Base-by-base conservation (phyloP, 1,284 basidiomycete genomes). In the Irpex lacteus region DNA sequence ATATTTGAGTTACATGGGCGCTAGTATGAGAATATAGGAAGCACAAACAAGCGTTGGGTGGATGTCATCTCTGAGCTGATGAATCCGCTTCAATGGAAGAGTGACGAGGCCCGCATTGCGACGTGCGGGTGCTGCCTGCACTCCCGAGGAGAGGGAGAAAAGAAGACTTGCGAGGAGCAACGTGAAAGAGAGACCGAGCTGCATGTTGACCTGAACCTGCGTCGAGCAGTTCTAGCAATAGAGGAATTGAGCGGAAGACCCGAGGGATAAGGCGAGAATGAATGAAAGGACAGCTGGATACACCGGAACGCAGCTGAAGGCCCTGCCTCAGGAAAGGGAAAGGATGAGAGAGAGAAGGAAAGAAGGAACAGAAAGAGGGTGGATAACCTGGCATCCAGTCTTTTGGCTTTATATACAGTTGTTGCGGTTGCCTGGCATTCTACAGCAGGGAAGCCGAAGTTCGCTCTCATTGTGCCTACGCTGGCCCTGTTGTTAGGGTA, bases 31-130 rank as follows among this genome's bases (percentile, higher is more conserved):
- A 18, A 19, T 26, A 66, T 37, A 64, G 40, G 34, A 36, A 59
- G n/a, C 44, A 80, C 88, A 59, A 68, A 91, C 91, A 63, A 92
- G 77, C 66, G 82, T 81, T 26, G 91, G 87, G 70, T 90, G 88
- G 38, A 86, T 67, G 68, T 82, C 80, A 26, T 70, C 74, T 15
- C 74, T 70, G 59, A 76, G 72, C 62, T 80, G 73, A 65, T 72
- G 70, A 67, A 85, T 73, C 57, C 83, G 82, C 70, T 80, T 85
- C 60, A 88, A 71, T 47, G 86, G 86, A 55, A 90, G 77, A 21
- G 85, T 88, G 65, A 89, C 73, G 60, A 81, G 71, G 26, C 82
- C 79, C 15, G 73, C 67, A 37, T 60, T 72, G 47, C 76, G 74
- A 65, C 69, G 73, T 60, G 74, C 57, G 62, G 83, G 84, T 19